A percentile compares a stretch with the other conserved stretches of the same genome.
phyloP scores from a whole-genome alignment of 768 basidiomycete species.

The Rhodotorula graminis region DNA sequence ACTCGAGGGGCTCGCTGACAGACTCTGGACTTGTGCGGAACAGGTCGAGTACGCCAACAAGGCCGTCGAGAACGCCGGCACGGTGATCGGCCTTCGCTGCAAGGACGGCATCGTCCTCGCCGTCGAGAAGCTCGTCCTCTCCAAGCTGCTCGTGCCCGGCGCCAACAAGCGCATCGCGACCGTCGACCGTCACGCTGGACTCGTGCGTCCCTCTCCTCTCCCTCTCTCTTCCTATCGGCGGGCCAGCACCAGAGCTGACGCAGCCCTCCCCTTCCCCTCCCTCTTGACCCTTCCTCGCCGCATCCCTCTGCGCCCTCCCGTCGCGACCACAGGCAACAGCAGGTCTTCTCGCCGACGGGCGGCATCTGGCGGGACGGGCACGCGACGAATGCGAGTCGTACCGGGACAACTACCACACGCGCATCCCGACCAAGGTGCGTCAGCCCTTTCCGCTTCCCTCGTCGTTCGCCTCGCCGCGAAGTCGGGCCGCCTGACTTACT shows the following conservation, averaged over 20 bases:
- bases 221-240: not conserved
- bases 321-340: constrained; percentile 66
- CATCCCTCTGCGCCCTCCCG: too few relatives aligned
- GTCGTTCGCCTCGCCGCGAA: constrained; percentile 38
- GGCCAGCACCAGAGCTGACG: not conserved
- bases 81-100: constrained; percentile 90
- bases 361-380: constrained; percentile 76
- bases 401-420: constrained; percentile 66
- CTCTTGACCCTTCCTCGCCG: not conserved
- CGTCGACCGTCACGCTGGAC: constrained; percentile 85
- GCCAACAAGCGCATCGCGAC: constrained; percentile 90
- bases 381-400: constrained; percentile 73
- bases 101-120: constrained; percentile 92
- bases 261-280: not conserved
- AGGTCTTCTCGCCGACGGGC: constrained; percentile 86
- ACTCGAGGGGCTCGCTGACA: constrained; percentile 15
- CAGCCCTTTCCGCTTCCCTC: not conserved
- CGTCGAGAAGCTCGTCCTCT: constrained; percentile 96
- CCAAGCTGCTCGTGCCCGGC: constrained; percentile 87
- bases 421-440: constrained; percentile 70
- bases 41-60: constrained; percentile 98
- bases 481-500: not conserved
- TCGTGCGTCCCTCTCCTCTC: constrained; percentile 54
- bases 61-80: constrained; percentile 99
- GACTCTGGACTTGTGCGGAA: not conserved